Percentiles rank a stretch among this genome's conserved stretches.
These are phyloP conservation scores for Xylaria multiplex DNA, from an alignment of 2,329 filamentous ascomycete species.

Conservation along the genomic window DNA sequence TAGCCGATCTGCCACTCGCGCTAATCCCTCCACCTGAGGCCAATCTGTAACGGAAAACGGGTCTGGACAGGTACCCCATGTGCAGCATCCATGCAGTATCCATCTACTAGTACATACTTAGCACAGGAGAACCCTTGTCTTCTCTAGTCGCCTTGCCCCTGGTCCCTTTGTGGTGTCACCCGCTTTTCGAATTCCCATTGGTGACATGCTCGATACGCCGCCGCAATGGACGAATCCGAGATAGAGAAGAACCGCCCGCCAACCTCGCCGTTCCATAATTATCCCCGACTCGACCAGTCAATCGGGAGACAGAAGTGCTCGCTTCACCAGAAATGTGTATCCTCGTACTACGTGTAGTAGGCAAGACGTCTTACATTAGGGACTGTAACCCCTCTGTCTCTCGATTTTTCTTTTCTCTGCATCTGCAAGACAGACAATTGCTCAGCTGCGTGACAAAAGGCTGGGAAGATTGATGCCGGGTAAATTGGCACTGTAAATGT, in stretches of 20 bases:
- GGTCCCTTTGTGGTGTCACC: conserved; percentile 37
- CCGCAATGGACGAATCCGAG: conserved; percentile 46
- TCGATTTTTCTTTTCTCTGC: conserved; percentile 35
- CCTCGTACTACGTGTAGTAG: not conserved
- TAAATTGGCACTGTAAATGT: conserved; percentile 7
- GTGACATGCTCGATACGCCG: conserved; percentile 37
- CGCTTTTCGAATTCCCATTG: conserved; percentile 39
- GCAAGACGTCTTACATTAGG: conserved; percentile 26
- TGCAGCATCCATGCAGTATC: conserved; percentile 7
- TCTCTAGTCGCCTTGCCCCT: conserved; percentile 20
- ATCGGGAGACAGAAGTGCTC: conserved; percentile 34
- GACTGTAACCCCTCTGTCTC: conserved; percentile 30
- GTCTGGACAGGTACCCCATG: conserved; percentile 5
- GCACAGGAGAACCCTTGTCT: conserved; percentile 6
- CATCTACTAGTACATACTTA: too few relatives aligned
- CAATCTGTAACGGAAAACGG: conserved; percentile 36
- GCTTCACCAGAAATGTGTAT: conserved; percentile 26
- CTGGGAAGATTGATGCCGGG: not conserved
- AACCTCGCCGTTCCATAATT: conserved; percentile 43
- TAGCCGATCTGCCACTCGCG: conserved; percentile 24
- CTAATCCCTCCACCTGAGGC: conserved; percentile 34
- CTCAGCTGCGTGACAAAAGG: conserved; percentile 9
- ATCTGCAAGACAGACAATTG: conserved; percentile 12
- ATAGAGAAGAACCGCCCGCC: conserved; percentile 44
- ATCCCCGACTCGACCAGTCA: conserved; percentile 39